Percentiles rank a stretch among this genome's conserved stretches.
These are phyloP conservation scores for Bretziella fagacearum DNA, from an alignment of 2,329 filamentous ascomycete species.

Conservation along the genomic window DNA sequence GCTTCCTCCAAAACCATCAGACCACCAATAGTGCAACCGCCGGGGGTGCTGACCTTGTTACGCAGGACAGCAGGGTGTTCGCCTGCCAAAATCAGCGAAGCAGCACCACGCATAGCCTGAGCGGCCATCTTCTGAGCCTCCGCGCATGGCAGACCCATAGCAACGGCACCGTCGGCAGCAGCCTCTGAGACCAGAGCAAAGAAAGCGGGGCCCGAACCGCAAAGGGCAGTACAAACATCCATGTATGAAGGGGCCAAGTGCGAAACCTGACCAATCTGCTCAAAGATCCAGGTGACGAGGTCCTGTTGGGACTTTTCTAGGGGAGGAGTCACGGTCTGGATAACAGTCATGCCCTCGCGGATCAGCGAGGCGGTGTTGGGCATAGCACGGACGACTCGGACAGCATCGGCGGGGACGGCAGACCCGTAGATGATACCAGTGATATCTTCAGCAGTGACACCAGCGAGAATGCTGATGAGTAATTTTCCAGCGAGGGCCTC, in stretches of 20 bases:
- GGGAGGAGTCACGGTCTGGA: constrained; percentile 44
- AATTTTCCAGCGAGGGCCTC: constrained; percentile 64
- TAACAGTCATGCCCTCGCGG: constrained; percentile 67
- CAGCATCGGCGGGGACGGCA: constrained; percentile 28
- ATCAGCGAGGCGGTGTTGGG: constrained; percentile 71
- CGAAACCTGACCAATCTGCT: constrained; percentile 52
- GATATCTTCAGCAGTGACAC: constrained; percentile 54
- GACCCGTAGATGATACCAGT: constrained; percentile 43
- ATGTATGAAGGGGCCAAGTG: constrained; percentile 49
- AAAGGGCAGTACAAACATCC: constrained; percentile 58
- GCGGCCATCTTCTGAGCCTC: constrained; percentile 64
- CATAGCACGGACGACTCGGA: constrained; percentile 60
- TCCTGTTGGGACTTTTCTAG: constrained; percentile 34
- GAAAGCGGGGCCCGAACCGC: constrained; percentile 59
- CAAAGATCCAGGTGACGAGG: constrained; percentile 63
- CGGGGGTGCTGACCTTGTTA: constrained; percentile 63
- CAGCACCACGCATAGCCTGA: constrained; percentile 60
- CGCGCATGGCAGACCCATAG: constrained; percentile 56
- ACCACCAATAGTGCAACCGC: constrained; percentile 62
- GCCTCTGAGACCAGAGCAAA: constrained; percentile 61
- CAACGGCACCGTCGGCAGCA: constrained; percentile 58
- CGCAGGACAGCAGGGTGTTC: constrained; percentile 60
- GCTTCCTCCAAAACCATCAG: constrained; percentile 59
- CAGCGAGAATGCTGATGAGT: constrained; percentile 65
- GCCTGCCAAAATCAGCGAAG: constrained; percentile 49